Evolutionary conservation across 768 basidiomycete genomes (phyloP), one percentile per base, ranked within the genome.

Genomic region (Pisolithus marmoratus): DNA sequence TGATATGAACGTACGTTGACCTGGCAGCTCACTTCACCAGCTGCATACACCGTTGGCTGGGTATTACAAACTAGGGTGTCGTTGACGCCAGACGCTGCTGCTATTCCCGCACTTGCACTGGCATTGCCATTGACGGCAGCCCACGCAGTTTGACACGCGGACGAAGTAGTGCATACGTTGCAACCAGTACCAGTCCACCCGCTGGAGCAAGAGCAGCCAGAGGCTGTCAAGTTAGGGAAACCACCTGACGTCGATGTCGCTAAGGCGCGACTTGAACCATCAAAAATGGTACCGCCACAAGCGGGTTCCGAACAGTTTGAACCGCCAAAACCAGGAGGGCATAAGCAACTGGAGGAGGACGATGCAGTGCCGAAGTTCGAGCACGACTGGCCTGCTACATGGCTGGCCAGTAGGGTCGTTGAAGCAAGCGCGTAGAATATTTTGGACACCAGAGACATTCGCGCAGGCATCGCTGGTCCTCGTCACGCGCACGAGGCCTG

Each of bases 261-360:
- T 17, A 77, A 62, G 38, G 82, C 67, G n/a, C 83, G 78, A 46
- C 73, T 63, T 2, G 79, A 65, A 50, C 85, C 87, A 60, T 91
- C 82, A 63, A 87, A 91, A 41, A 95, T 81, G 48, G 81, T 85
- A 2, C 90, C 90, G 11, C 88, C 88, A 54, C 94, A 96, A 2
- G 76, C 81, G 0, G 87, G 81, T 51, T 79, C 74, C 1, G 81
- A 74, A 61, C 91, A 93, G 20, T 77, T 78, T 24, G 79, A 49
- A 7, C 87, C 89, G 11, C 87, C 87, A 61, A 90, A 91, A 12
- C 92, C 92, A 22, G 81, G 77, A 5, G 91, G 92, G 66, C 94
- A 96, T 22, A 76, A 67, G 63, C 93, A 94, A 6, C 52, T 51
- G 0, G 67, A 61, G 0, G 51, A 31, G 38, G 20, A 60, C 7